These are phyloP conservation scores for Gossypium stocksii DNA, from an alignment of 345 rosid species.

Conservation along the genomic window DNA sequence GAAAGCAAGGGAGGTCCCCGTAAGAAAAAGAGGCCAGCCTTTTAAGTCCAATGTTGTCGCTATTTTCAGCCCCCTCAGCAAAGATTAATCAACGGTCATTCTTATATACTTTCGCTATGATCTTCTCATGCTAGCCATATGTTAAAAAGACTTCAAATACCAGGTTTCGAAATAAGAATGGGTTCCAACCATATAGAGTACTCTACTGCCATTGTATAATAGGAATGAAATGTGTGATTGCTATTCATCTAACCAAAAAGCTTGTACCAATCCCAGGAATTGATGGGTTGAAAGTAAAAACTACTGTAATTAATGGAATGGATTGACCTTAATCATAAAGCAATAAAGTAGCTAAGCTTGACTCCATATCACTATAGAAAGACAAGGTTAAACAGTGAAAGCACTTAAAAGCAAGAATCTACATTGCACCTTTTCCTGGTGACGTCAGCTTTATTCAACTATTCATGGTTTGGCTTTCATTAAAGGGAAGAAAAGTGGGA, in stretches of 20 bases:
- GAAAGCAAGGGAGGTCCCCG: neutral
- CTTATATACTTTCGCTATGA: neutral
- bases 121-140: neutral
- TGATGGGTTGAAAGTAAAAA: neutral
- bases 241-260: neutral
- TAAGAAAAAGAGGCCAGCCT: neutral
- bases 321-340: slow-evolving; percentile 1
- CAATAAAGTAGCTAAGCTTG: neutral
- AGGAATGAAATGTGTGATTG: neutral
- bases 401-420: neutral
- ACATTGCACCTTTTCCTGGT: neutral
- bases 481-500: neutral
- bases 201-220: neutral
- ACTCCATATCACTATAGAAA: neutral
- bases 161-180: neutral
- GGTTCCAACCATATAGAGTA: neutral
- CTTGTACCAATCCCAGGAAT: neutral
- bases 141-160: neutral
- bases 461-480: slow-evolving; percentile 4
- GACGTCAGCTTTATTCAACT: neutral
- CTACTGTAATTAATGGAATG: neutral
- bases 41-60: slow-evolving; percentile 5
- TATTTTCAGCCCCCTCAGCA: neutral
- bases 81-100: neutral
- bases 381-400: neutral